Conservation (phyloP, 2,329 filamentous ascomycete genomes). For the Alternaria arborescens region DNA sequence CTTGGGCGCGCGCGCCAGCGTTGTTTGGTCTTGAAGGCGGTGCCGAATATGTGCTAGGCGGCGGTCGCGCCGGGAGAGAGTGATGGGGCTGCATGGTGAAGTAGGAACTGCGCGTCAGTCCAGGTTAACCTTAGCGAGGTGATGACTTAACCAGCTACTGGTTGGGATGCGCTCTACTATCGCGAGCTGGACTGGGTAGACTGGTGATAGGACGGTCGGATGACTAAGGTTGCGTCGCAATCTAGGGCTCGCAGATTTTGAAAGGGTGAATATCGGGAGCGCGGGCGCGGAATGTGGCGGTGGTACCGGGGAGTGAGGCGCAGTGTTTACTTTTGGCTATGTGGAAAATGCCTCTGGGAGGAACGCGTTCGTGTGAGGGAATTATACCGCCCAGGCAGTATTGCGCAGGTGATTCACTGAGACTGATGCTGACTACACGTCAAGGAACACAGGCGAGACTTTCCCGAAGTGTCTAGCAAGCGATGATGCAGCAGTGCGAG, state of each 20-base stretch:
- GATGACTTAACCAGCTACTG: conserved; percentile 35
- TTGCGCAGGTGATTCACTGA: conserved; percentile 13
- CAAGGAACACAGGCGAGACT: conserved; percentile 20
- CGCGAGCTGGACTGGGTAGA: conserved; percentile 3
- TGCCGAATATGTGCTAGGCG: conserved; percentile 67
- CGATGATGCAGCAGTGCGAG: conserved; percentile 12
- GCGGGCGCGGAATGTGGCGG: conserved; percentile 3
- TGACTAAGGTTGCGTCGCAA: conserved; percentile 7
- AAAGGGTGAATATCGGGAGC: neutral
- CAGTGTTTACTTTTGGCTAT: conserved; percentile 21
- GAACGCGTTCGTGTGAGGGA: conserved; percentile 12
- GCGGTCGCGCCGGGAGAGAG: conserved; percentile 81
- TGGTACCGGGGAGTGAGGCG: conserved; percentile 7
- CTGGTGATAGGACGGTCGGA: conserved; percentile 10
- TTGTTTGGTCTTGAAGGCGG: conserved; percentile 63
- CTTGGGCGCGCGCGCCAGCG: conserved; percentile 38
- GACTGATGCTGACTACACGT: conserved; percentile 18
- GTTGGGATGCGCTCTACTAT: conserved; percentile 15
- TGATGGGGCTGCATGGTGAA: conserved; percentile 54
- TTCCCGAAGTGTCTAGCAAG: conserved; percentile 15
- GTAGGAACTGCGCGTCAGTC: conserved; percentile 21
- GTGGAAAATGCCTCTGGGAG: conserved; percentile 10
- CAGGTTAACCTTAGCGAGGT: conserved; percentile 26
- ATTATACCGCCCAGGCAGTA: conserved; percentile 25
- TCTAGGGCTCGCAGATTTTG: conserved; percentile 1